Evolutionary conservation across 805 yeast species (phyloP).

Genomic region (Lachancea thermotolerans): DNA sequence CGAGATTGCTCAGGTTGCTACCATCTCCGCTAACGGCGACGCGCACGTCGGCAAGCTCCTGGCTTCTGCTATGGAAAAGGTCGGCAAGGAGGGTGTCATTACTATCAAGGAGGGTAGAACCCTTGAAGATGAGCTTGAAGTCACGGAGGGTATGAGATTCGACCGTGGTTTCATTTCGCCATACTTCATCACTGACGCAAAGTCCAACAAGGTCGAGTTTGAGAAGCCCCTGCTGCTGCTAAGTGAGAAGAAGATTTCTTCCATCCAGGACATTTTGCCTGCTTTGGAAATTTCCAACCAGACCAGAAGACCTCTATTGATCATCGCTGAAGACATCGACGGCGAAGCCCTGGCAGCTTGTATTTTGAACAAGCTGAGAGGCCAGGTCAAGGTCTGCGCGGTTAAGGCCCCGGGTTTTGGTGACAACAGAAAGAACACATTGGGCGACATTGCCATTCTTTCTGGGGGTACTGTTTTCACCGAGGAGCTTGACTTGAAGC

Average conservation of each 20-base stretch:
- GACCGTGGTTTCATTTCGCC: slow-evolving; percentile 97
- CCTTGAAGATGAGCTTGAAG: slow-evolving; percentile 91
- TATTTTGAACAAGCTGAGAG: slow-evolving; percentile 92
- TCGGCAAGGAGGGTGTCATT: slow-evolving; percentile 98
- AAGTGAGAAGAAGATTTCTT: slow-evolving; percentile 86
- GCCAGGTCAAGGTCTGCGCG: slow-evolving; percentile 92
- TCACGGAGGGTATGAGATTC: slow-evolving; percentile 97
- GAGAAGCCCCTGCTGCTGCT: slow-evolving; percentile 86
- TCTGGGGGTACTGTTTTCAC: slow-evolving; percentile 85
- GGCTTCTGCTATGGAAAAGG: slow-evolving; percentile 97
- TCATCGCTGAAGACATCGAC: slow-evolving; percentile 92
- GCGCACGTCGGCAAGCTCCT: slow-evolving; percentile 81
- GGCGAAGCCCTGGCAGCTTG: slow-evolving; percentile 99
- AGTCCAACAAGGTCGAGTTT: slow-evolving; percentile 87
- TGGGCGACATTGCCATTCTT: slow-evolving; percentile 94
- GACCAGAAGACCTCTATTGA: slow-evolving; percentile 84
- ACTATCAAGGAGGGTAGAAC: slow-evolving; percentile 98
- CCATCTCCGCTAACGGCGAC: slow-evolving; percentile 96
- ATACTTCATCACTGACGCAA: slow-evolving; percentile 90
- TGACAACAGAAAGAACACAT: slow-evolving; percentile 93
- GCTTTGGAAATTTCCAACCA: slow-evolving; percentile 90
- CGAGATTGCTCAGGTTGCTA: slow-evolving; percentile 97
- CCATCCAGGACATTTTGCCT: slow-evolving; percentile 87
- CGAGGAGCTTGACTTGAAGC: slow-evolving; percentile 90
- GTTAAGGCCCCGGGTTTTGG: slow-evolving; percentile 99